Evolutionary conservation across 495 filamentous ascomycete species (phyloP).

Genomic region (Eremomyces bilateralis): DNA sequence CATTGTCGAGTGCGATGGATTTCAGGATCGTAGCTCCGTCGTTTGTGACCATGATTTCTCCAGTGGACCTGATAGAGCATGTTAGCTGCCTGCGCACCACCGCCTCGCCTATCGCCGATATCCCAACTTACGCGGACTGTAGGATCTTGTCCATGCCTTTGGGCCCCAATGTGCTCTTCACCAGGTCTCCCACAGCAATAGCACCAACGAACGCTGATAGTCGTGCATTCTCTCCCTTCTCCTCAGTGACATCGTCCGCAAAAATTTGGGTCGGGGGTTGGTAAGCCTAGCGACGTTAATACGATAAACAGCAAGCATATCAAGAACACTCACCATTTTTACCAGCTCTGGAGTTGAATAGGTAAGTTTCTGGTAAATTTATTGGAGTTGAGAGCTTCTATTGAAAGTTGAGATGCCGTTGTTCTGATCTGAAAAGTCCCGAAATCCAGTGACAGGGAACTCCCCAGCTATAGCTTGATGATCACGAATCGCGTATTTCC

Average conservation of each 20-base stretch:
- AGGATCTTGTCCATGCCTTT: slow-evolving; percentile 99
- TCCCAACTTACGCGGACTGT: slow-evolving; percentile 66
- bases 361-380: too few relatives aligned
- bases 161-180: slow-evolving; percentile 90
- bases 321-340: too few relatives aligned
- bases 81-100: background rate
- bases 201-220: slow-evolving; percentile 91
- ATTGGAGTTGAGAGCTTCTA: too few relatives aligned
- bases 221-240: slow-evolving; percentile 98
- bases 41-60: slow-evolving; percentile 94
- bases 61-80: slow-evolving; percentile 47
- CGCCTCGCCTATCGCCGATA: too few relatives aligned
- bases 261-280: slow-evolving; percentile 94
- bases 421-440: too few relatives aligned
- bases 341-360: too few relatives aligned
- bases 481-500: too few relatives aligned
- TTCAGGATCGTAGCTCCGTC: slow-evolving; percentile 97
- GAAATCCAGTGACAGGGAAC: too few relatives aligned
- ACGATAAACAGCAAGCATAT: too few relatives aligned
- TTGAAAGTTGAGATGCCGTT: too few relatives aligned
- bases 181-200: slow-evolving; percentile 88
- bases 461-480: too few relatives aligned
- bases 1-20: slow-evolving; percentile 96
- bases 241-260: slow-evolving; percentile 86
- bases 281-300: slow-evolving; percentile 29